Percentiles rank a stretch among this genome's conserved stretches.
phyloP scores from a whole-genome alignment of 2,329 filamentous ascomycete species.

The Claviceps lovelessii region DNA sequence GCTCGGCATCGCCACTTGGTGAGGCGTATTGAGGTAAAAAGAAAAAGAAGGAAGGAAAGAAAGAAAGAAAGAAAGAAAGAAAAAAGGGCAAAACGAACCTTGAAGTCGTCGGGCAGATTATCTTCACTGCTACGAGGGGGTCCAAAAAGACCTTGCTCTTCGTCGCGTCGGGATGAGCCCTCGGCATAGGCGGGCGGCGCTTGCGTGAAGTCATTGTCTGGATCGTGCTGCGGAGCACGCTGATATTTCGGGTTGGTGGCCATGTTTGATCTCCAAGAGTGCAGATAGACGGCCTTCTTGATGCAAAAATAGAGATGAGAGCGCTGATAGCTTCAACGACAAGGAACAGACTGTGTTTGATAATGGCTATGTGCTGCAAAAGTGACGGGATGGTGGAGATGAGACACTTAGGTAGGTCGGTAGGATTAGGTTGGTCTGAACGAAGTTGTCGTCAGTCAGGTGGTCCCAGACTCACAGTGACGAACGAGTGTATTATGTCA shows the following conservation, averaged over 20 bases:
- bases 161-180: slow-evolving; percentile 41
- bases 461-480: background rate
- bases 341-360: background rate
- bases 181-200: slow-evolving; percentile 66
- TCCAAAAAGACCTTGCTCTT: slow-evolving; percentile 45
- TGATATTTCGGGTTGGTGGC: slow-evolving; percentile 66
- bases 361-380: background rate
- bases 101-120: slow-evolving; percentile 94
- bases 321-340: background rate
- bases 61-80: background rate
- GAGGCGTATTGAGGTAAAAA: background rate
- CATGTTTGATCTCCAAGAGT: slow-evolving; percentile 32
- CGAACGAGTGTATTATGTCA: background rate
- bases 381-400: background rate
- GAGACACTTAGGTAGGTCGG: background rate
- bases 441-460: background rate
- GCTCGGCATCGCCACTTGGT: background rate
- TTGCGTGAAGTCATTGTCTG: slow-evolving; percentile 58
- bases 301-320: too few relatives aligned
- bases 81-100: slow-evolving; percentile 34
- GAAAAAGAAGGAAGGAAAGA: too few relatives aligned
- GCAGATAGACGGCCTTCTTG: background rate
- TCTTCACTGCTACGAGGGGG: slow-evolving; percentile 69
- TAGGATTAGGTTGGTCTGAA: background rate
- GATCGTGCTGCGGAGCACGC: slow-evolving; percentile 72